Evolutionary conservation across 2,329 filamentous ascomycete species (phyloP), one percentile per base, ranked within the genome.

Genomic region (Colletotrichum godetiae): DNA sequence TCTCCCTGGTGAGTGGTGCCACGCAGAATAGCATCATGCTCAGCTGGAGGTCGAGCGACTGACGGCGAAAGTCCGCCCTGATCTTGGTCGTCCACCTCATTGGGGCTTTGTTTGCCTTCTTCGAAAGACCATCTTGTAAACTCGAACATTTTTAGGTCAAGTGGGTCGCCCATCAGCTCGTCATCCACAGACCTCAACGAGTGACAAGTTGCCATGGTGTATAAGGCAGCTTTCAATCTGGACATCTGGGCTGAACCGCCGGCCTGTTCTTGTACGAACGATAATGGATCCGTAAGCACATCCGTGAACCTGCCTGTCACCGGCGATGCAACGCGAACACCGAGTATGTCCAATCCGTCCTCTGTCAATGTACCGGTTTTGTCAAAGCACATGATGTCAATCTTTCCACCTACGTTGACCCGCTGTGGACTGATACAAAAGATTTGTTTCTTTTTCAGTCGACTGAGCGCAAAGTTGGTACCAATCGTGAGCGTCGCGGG

Each of bases 281-380:
- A 86, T 58, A 87, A 84, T 1, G 92, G 85, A 75, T 94, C 90
- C 0, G 91, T 88, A 19, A 97, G 86, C 4, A 98, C 87, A 22
- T 97, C 94, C 65, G 92, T 92, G 78, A 98, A 97, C 66, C 89
- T 84, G 53, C 88, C 86, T 4, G 84, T 82, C 1, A 88, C 88
- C 61, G 88, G 86, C 68, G 93, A 91, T 11, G 95, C 94, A 7
- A 97, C 91, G 42, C 95, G 91, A 24, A 98, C 91, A 13, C 97
- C 97, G 13, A 99, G 88, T 22, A 99, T 94, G 81, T 99, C 97
- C 55, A 99, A 85, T 0, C 97, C 97, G 81, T 99, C 97, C 82
- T 98, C 97, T 0, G 97, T 99, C 67, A 99, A 86, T 0, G 97
- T 99, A n/a, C 97, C 97, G 0, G 97, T 99, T 84, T 99, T 99